phyloP scores from a whole-genome alignment of 305 asterid genomes.

The Fraxinus ornus region DNA sequence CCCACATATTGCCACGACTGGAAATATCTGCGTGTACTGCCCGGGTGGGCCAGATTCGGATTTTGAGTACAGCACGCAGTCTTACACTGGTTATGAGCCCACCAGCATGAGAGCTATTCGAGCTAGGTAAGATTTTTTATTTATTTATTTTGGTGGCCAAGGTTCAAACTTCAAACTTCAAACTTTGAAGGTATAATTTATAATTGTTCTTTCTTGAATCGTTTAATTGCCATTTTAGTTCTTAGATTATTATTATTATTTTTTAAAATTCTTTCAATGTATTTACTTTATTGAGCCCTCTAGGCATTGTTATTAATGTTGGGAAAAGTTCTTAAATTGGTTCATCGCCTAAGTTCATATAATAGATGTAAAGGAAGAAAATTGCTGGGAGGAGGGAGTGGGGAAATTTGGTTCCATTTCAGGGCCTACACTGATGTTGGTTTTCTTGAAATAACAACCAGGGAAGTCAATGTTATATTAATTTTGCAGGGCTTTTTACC shows the following conservation, averaged over 20 bases:
- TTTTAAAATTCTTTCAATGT: background rate
- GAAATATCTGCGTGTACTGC: constrained; percentile 81
- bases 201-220: background rate
- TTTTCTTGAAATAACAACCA: background rate
- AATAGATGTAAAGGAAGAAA: background rate
- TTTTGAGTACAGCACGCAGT: constrained; percentile 95
- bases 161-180: too few relatives aligned
- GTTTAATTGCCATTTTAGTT: background rate
- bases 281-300: background rate
- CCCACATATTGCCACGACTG: constrained; percentile 87
- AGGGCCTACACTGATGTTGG: background rate
- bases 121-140: constrained; percentile 61
- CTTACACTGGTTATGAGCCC: constrained; percentile 98
- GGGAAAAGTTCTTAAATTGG: background rate
- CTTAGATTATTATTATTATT: background rate
- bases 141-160: background rate
- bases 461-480: background rate
- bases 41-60: constrained; percentile 92
- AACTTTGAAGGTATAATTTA: background rate
- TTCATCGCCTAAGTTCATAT: background rate
- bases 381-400: background rate
- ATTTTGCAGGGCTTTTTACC: background rate
- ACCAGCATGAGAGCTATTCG: constrained; percentile 99
- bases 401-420: background rate
- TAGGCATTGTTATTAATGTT: background rate